Base-by-base conservation (phyloP, 306 rosid genomes). In the Cicer arietinum region DNA sequence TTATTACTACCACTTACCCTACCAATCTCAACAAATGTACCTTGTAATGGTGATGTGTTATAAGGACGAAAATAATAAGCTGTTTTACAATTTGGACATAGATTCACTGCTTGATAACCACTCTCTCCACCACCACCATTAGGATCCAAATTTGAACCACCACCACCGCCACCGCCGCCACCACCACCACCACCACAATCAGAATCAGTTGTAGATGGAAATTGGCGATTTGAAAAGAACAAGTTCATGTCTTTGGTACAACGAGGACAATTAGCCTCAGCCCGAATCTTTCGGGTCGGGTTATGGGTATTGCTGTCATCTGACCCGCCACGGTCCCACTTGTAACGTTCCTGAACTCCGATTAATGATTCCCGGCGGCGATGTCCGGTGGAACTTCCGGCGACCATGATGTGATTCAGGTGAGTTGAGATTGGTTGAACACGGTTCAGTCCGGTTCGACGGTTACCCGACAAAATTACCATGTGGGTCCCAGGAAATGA, bases 271-370 rank as follows among this genome's bases (percentile, higher is more conserved):
- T 90, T 91, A 42, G 94, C 89, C 82, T 91, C 98, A 0, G 94
- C 98, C 65, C 96, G 86, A 65, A 94, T 94, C 80, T 82, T 91
- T 20, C 98, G 86, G 76, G 80, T 63, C 59, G 75, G 77, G 52
- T 79, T 84, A 16, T 37, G 62, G 1, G 9, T 41, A 10, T 18
- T 16, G 10, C 37, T 37, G 12, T 89, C 92, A 7, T 82, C 86
- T 6, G 97, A 88, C 45, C 98, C 97, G 4, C 98, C 91, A n/a
- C 89, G 93, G 86, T 86, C 98, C 98, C 98, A 94, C 73, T 94
- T 94, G 81, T 88, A 84, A 39, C 98, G 85, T 74, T 87, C 93
- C 83, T 93, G 98, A 20, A 88, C 85, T 41, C 91, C 92, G 62
- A 86, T 69, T 3, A 85, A 76, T 11, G 88, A 67, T 57, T 85